Evolutionary conservation across 495 filamentous ascomycete genomes (phyloP).

Genomic region (Hypoxylon trugodes): DNA sequence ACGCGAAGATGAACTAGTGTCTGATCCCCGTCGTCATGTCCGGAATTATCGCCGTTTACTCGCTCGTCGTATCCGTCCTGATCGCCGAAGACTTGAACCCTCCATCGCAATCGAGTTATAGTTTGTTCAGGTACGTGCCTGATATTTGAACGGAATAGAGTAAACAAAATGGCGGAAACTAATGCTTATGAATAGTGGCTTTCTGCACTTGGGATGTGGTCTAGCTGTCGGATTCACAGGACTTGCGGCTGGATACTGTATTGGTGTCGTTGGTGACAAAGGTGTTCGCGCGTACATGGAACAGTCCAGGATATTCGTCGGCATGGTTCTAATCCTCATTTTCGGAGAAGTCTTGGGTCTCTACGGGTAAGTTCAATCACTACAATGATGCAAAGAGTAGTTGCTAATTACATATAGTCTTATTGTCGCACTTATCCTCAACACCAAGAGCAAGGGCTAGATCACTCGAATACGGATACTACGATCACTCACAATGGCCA

Average conservation of each 20-base stretch:
- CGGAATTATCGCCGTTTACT: slow-evolving; percentile 98
- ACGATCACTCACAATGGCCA: slow-evolving; percentile 5
- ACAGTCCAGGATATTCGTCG: slow-evolving; percentile 94
- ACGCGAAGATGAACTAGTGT: slow-evolving; percentile 62
- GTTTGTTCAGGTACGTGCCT: slow-evolving; percentile 77
- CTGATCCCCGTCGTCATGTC: slow-evolving; percentile 99
- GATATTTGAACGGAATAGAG: not conserved
- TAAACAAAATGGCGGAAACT: not conserved
- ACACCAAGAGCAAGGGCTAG: slow-evolving; percentile 64
- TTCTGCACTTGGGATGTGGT: slow-evolving; percentile 93
- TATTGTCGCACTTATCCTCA: slow-evolving; percentile 61
- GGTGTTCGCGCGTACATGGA: slow-evolving; percentile 95
- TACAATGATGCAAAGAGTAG: not conserved
- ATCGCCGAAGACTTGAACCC: slow-evolving; percentile 86
- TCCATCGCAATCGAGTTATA: slow-evolving; percentile 68
- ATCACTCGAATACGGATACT: not conserved
- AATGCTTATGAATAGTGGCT: slow-evolving; percentile 66
- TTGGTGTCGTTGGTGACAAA: slow-evolving; percentile 93
- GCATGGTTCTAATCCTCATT: slow-evolving; percentile 98
- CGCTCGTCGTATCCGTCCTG: slow-evolving; percentile 93
- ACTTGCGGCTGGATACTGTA: slow-evolving; percentile 95
- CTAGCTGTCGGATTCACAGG: slow-evolving; percentile 91
- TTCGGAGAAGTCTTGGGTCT: slow-evolving; percentile 97
- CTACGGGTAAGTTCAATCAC: slow-evolving; percentile 76
- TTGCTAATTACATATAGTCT: slow-evolving; percentile 45